phyloP scores from a whole-genome alignment of 768 basidiomycete genomes.

The Boletellus ananas region DNA sequence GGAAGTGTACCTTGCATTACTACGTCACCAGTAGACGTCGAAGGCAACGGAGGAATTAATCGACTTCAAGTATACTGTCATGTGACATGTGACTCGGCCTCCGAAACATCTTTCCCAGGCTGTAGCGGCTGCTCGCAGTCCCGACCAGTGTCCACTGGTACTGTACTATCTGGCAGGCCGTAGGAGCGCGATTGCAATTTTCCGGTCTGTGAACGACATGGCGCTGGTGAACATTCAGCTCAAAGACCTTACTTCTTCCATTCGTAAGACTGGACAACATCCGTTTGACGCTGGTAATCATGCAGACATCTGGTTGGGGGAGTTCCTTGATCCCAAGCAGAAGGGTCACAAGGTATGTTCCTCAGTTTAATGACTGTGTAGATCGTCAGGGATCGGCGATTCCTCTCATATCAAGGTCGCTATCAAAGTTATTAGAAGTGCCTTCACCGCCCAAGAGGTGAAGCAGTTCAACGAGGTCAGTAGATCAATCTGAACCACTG shows the following conservation, averaged over 20 bases:
- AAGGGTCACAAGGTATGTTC: constrained; percentile 5
- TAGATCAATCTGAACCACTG: not conserved
- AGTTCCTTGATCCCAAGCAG: constrained; percentile 11
- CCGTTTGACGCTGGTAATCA: constrained; percentile 18
- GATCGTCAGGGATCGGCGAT: not conserved
- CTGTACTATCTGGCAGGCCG: too few relatives aligned
- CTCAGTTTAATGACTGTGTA: not conserved
- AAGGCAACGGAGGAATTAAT: too few relatives aligned
- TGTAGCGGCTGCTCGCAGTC: too few relatives aligned
- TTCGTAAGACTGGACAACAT: constrained; percentile 15
- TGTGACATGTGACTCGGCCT: too few relatives aligned
- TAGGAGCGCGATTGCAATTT: not conserved
- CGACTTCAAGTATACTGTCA: too few relatives aligned
- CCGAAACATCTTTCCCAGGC: too few relatives aligned
- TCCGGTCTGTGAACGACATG: constrained; percentile 4
- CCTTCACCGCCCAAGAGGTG: constrained; percentile 13
- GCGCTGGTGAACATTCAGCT: constrained; percentile 17
- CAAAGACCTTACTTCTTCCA: constrained; percentile 17
- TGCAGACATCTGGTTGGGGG: constrained; percentile 25
- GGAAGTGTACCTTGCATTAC: too few relatives aligned
- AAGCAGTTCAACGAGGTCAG: constrained; percentile 21
- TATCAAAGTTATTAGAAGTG: constrained; percentile 26
- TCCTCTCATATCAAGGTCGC: constrained; percentile 16
- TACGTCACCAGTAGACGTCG: too few relatives aligned
- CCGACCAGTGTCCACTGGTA: too few relatives aligned